Conservation (phyloP, 1,139 yeast genomes). For the Nakaseomyces delphensis region DNA sequence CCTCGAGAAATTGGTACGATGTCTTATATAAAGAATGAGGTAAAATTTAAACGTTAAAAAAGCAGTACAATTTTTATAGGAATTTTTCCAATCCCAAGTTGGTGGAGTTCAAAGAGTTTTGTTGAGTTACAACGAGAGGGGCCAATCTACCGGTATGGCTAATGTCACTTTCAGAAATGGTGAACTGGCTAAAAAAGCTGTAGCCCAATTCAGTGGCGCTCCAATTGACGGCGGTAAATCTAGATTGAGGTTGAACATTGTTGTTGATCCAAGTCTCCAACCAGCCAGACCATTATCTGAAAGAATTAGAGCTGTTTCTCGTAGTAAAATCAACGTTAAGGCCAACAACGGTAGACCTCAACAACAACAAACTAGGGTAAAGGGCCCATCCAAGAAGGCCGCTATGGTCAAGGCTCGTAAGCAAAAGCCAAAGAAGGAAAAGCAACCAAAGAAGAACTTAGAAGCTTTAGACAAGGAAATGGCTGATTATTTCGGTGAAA, state of each 20-base stretch:
- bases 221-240: constrained; percentile 84
- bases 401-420: constrained; percentile 33
- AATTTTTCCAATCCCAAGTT: constrained; percentile 77
- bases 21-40: neutral
- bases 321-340: constrained; percentile 12
- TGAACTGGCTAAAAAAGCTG: constrained; percentile 67
- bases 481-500: constrained; percentile 65
- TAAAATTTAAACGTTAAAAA: constrained; percentile 8
- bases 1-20: neutral
- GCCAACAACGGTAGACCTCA: constrained; percentile 13
- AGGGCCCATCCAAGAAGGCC: constrained; percentile 32
- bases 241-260: constrained; percentile 72
- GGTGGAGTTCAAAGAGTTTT: constrained; percentile 74
- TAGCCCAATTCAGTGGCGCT: constrained; percentile 80
- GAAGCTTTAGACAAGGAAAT: constrained; percentile 91
- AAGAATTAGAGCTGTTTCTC: constrained; percentile 29
- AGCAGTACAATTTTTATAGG: constrained; percentile 40
- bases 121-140: constrained; percentile 76
- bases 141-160: constrained; percentile 87
- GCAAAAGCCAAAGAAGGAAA: constrained; percentile 31
- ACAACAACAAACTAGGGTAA: constrained; percentile 18
- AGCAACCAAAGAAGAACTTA: constrained; percentile 61
- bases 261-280: constrained; percentile 75
- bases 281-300: constrained; percentile 51
- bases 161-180: constrained; percentile 66